Evolutionary conservation across 2,329 filamentous ascomycete species (phyloP).

Genomic region (Dactylellina leptospora): DNA sequence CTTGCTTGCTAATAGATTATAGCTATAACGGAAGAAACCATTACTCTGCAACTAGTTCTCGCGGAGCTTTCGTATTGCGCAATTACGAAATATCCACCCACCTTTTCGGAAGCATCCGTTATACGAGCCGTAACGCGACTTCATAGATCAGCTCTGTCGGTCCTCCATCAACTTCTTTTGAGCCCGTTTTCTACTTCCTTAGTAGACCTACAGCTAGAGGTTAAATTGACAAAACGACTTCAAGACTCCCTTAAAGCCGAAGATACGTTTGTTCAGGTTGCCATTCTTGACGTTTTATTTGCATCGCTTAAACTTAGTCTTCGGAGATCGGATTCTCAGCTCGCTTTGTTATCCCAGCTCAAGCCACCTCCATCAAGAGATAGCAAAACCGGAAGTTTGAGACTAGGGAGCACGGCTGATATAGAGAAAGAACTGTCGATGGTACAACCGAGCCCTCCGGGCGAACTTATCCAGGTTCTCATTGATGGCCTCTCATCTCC

Average conservation of each 20-base stretch:
- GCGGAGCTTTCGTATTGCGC: conserved; percentile 66
- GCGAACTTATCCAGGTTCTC: conserved; percentile 81
- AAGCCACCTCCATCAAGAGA: conserved; percentile 46
- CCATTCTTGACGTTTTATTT: conserved; percentile 80
- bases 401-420: conserved; percentile 44
- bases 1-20: background rate
- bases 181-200: conserved; percentile 70
- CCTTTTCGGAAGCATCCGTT: conserved; percentile 37
- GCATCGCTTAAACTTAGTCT: conserved; percentile 73
- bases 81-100: conserved; percentile 68
- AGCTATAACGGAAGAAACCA: conserved; percentile 63
- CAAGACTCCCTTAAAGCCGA: conserved; percentile 67
- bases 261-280: conserved; percentile 77
- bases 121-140: conserved; percentile 70
- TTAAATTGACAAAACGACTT: conserved; percentile 74
- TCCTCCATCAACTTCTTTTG: conserved; percentile 74
- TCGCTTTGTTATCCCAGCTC: conserved; percentile 58
- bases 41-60: conserved; percentile 74
- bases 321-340: conserved; percentile 60
- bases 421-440: conserved; percentile 60
- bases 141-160: conserved; percentile 74
- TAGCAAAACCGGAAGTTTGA: conserved; percentile 39
- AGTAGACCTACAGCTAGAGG: conserved; percentile 73
- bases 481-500: conserved; percentile 80
- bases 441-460: conserved; percentile 68